These are phyloP conservation scores for Aspergillus intermedius DNA, from an alignment of 2,329 filamentous ascomycete genomes.

Conservation along the genomic window DNA sequence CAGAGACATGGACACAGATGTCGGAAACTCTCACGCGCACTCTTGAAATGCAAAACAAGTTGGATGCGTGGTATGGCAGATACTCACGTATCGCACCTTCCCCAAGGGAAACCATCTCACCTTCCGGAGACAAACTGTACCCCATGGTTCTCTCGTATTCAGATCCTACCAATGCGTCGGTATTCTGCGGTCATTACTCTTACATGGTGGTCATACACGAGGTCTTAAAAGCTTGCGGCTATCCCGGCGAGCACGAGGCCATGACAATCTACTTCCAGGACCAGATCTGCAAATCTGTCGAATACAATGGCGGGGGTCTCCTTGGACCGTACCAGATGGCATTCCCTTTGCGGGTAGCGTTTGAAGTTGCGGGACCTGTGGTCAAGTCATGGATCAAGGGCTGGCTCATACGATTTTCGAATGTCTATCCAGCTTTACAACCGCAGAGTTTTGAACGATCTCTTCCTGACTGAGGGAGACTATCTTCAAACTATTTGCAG, in stretches of 20 bases:
- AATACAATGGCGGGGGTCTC: constrained; percentile 18
- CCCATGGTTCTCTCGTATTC: constrained; percentile 17
- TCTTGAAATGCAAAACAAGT: constrained; percentile 15
- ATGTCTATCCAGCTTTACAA: constrained; percentile 17
- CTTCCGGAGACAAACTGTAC: constrained; percentile 13
- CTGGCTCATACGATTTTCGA: constrained; percentile 18
- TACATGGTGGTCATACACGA: constrained; percentile 24
- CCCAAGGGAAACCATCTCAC: constrained; percentile 15
- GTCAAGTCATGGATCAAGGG: constrained; percentile 19
- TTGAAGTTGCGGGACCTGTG: constrained; percentile 18
- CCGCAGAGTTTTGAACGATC: constrained; percentile 11
- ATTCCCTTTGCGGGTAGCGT: constrained; percentile 20
- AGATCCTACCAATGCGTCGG: constrained; percentile 14
- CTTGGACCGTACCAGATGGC: constrained; percentile 23
- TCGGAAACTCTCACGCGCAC: constrained; percentile 11
- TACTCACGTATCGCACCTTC: constrained; percentile 12
- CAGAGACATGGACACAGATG: constrained; percentile 6
- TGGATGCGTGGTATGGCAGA: constrained; percentile 16
- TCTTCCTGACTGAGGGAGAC: neutral
- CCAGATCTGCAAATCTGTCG: constrained; percentile 26
- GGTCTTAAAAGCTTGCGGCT: constrained; percentile 14
- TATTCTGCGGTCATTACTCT: constrained; percentile 21
- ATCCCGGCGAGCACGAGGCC: constrained; percentile 17
- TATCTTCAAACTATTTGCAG: neutral
- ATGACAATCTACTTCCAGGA: constrained; percentile 20